Evolutionary conservation across 768 basidiomycete genomes (phyloP).

Genomic region (Hemileccinum impolitum): DNA sequence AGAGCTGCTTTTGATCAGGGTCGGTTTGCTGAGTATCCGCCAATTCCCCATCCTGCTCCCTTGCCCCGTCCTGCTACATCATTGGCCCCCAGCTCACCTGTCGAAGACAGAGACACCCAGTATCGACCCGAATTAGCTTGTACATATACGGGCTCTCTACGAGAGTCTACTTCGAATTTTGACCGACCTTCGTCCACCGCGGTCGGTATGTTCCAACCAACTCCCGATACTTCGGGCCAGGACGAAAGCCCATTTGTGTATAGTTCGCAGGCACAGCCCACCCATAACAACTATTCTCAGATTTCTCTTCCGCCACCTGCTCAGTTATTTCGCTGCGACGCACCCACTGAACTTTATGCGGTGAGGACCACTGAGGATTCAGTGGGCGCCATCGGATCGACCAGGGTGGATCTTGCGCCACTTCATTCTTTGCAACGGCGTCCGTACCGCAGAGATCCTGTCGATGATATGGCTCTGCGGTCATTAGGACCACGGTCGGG

Average conservation of each 20-base stretch:
- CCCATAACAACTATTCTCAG: conserved; percentile 15
- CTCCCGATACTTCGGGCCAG: conserved; percentile 4
- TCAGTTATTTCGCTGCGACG: conserved; percentile 27
- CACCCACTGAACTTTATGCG: conserved; percentile 29
- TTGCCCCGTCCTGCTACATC: conserved; percentile 3
- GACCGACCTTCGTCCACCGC: conserved; percentile 18
- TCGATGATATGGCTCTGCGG: conserved; percentile 61
- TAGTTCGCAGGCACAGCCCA: conserved; percentile 6
- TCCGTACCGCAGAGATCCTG: conserved; percentile 56
- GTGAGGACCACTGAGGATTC: conserved; percentile 24
- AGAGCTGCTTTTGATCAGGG: conserved; percentile 14
- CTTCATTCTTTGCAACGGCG: conserved; percentile 54
- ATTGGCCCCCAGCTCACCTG: conserved; percentile 1
- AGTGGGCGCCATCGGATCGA: conserved; percentile 17
- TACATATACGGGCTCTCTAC: conserved; percentile 17
- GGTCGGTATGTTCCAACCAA: conserved; percentile 11
- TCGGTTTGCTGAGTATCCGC: conserved; percentile 13
- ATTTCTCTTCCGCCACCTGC: conserved; percentile 34
- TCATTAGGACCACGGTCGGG: conserved; percentile 39
- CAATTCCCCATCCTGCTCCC: neutral
- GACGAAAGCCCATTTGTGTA: conserved; percentile 8
- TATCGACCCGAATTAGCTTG: conserved; percentile 16
- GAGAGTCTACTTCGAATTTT: conserved; percentile 15
- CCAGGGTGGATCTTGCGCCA: conserved; percentile 50
- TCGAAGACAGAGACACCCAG: conserved; percentile 10